phyloP scores from a whole-genome alignment of 306 rosid genomes.

The Adenanthera pavonina region DNA sequence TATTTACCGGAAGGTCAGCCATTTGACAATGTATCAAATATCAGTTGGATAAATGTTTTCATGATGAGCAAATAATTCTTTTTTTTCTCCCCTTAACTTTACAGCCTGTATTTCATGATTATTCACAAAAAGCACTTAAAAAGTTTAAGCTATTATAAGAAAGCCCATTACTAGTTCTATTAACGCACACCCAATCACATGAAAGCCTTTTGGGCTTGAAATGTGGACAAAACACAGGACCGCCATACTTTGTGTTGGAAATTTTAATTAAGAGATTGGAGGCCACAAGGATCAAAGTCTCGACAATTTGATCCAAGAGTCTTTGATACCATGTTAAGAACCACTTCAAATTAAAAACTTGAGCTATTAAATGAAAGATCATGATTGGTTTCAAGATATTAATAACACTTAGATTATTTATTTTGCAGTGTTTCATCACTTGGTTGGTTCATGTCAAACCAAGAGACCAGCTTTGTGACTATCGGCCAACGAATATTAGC shows the following conservation, averaged over 20 bases:
- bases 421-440: constrained; percentile 95
- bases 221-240: not conserved
- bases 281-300: not conserved
- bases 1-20: constrained; percentile 93
- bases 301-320: not conserved
- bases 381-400: not conserved
- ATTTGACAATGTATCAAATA: constrained; percentile 27
- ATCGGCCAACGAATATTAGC: constrained; percentile 96
- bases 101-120: constrained; percentile 26
- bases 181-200: not conserved
- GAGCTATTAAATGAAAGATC: not conserved
- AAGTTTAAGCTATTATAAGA: not conserved
- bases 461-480: constrained; percentile 96
- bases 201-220: not conserved
- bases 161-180: not conserved
- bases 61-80: constrained; percentile 4
- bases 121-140: not conserved
- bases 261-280: not conserved
- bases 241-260: not conserved
- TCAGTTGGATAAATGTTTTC: constrained; percentile 33
- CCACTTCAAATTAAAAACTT: not conserved
- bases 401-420: constrained; percentile 21
- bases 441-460: constrained; percentile 99
- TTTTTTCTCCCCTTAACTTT: not conserved
- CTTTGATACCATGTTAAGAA: not conserved